Evolutionary conservation across 106 monocot genomes (phyloP), one percentile per base, ranked within the genome.

Genomic region (Ottelia alismoides): DNA sequence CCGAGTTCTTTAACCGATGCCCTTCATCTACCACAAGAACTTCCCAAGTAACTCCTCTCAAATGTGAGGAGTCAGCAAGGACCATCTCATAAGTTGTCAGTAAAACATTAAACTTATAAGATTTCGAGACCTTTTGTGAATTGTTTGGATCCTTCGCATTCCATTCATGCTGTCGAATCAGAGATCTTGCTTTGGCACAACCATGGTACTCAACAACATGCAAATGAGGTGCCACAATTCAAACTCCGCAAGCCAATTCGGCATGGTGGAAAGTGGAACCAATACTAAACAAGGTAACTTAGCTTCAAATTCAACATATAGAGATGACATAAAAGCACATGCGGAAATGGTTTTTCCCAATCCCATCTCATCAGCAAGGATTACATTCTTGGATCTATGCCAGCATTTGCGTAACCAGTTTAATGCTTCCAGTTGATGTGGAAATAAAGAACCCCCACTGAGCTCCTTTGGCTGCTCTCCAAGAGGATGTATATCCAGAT

Each of bases 281-380:
- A 96, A 69, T 24, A 88, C 81, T 49, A 96, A 31, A 51, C 78
- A 81, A 23, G 94, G 88, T 54, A 88, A 51, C 24, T 72, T 84
- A 46, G 65, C 88, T 46, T 64, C 88, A 60, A 88, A 96, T 30
- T 96, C 94, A 44, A 53, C 51, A 47, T 79, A 82, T 31, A 96
- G 67, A 22, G 88, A 88, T 51, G 88, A 96, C 25, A 96, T 67
- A 63, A 96, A 96, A 47, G 94, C 81, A 66, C 80, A 78, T 47
- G 94, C 94, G 40, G 94, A 88, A 49, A 96, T 73, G 25, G 94
- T 96, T 65, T 96, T 96, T 10, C 88, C 89, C 31, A 96, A 67
- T 14, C 96, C 96, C 96, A 96, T 96, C 63, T 96, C 96, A 74
- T 96, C 96, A 61, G 96, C 96, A 66, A 96, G 81, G 31, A 96